Base-by-base conservation (phyloP, 2,329 filamentous ascomycete species). In the Venturia oleaginea region DNA sequence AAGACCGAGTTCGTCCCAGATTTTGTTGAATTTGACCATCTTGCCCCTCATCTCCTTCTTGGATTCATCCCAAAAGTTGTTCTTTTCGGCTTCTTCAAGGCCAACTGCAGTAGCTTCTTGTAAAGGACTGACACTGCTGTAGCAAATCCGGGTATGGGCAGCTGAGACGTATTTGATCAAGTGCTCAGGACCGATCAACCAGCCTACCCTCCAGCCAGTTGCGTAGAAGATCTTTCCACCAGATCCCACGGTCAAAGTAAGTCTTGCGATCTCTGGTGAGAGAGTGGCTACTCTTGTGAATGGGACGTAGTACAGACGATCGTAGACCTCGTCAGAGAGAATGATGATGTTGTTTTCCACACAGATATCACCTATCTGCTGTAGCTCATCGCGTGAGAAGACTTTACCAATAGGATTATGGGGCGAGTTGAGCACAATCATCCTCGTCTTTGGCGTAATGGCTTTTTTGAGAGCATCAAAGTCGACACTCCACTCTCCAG, bases 191-290 rank as follows among this genome's bases (percentile, higher is more conserved):
- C 94, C 94, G 72, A 97, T 94, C 43, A 99, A 81, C 86, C 93
- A 99, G 64, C 94, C 90, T 69, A 97, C 92, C 65, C 94, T 87
- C 94, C 94, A 99, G 59, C 94, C 94, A 0, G 94, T 99, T 65
- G 91, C 91, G 73, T 97, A 97, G 77, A 99, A 99, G 80, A 94
- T 95, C 83, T 99, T 99, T 70, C 94, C 94, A 0, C 92, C 94
- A 0, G 92, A 96, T 24, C 94, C 94, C 37, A 99, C 94, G 0
- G 94, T 97, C 60, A 99, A 78, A 4, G 94, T 97, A 69, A 96
- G 83, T 65, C 85, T 85, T 70, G 92, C 92, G 62, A 97, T 86
- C 74, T 97, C 92, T 0, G 92, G 92, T 0, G 91, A 96, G 22
- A 99, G 80, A 0, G 92, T 97, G 30, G 91, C 91, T 64, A 97